These are phyloP conservation scores for Penicillium sp. DNA, from an alignment of 2,329 filamentous ascomycete genomes.

Conservation along the genomic window DNA sequence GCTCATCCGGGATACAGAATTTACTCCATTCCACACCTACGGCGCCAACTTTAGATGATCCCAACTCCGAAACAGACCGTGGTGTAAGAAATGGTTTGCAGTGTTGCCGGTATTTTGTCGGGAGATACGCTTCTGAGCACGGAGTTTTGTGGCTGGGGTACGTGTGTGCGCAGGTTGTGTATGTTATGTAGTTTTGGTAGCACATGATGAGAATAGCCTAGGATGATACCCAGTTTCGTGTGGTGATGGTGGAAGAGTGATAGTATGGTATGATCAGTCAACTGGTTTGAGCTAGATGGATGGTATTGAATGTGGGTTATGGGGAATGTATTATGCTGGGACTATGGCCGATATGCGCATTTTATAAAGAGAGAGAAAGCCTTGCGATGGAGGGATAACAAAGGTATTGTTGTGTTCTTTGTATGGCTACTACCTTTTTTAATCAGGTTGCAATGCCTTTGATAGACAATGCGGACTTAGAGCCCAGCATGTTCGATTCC, in stretches of 20 bases:
- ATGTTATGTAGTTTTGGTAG: constrained; percentile 2
- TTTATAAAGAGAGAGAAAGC: no score
- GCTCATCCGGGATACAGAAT: background rate
- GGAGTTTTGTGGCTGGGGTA: background rate
- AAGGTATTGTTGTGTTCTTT: background rate
- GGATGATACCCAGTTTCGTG: no score
- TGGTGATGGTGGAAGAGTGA: no score
- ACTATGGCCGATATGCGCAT: background rate
- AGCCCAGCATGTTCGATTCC: background rate
- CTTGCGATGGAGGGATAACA: background rate
- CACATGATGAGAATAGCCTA: background rate
- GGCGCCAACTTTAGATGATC: no score
- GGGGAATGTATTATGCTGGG: background rate
- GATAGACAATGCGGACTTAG: background rate
- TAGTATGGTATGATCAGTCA: no score
- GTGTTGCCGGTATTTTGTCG: background rate
- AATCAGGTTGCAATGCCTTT: background rate
- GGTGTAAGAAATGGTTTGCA: background rate
- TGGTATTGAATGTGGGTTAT: background rate
- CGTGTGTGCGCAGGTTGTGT: background rate
- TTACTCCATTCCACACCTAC: background rate
- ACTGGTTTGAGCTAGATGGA: no score
- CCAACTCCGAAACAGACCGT: no score
- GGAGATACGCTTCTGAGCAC: background rate
- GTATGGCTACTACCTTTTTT: background rate